These are phyloP conservation scores for Aegilops bicornis DNA, from an alignment of 176 grass and related monocot genomes.

Conservation along the genomic window DNA sequence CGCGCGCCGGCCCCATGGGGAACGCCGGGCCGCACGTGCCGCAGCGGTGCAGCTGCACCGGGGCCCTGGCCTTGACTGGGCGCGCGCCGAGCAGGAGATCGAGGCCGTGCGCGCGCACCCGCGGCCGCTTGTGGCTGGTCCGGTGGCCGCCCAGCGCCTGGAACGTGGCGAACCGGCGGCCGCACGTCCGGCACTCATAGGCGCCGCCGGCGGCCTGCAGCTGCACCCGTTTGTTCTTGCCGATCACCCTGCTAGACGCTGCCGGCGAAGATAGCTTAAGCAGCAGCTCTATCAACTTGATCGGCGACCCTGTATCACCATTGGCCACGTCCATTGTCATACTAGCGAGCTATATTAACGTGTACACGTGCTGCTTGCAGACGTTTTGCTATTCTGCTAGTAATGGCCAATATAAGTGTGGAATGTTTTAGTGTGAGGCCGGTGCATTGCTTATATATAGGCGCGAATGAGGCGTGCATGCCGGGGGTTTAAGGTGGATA, in stretches of 20 bases:
- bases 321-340: not conserved
- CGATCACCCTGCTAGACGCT: slow-evolving; percentile 31
- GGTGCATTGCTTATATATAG: not conserved
- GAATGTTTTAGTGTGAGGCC: slow-evolving; percentile 16
- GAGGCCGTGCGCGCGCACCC: slow-evolving; percentile 42
- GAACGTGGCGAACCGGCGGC: slow-evolving; percentile 54
- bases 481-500: not conserved
- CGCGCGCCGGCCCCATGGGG: slow-evolving; percentile 53
- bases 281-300: not conserved
- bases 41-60: slow-evolving; percentile 35
- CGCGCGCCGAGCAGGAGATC: slow-evolving; percentile 34
- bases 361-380: no score
- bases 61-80: not conserved
- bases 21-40: slow-evolving; percentile 38
- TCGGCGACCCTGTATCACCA: not conserved
- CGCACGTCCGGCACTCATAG: slow-evolving; percentile 63
- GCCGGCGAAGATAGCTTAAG: slow-evolving; percentile 16
- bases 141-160: slow-evolving; percentile 69
- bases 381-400: no score
- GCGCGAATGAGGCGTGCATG: not conserved
- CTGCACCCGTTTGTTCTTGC: not conserved
- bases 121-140: slow-evolving; percentile 63
- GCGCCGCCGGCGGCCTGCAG: slow-evolving; percentile 5
- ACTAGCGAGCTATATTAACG: not conserved
- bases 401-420: not conserved